Percentiles rank a stretch among this genome's conserved stretches.
Conservation (phyloP, 495 filamentous ascomycete species). For the Friedmanniomyces endolithicus region DNA sequence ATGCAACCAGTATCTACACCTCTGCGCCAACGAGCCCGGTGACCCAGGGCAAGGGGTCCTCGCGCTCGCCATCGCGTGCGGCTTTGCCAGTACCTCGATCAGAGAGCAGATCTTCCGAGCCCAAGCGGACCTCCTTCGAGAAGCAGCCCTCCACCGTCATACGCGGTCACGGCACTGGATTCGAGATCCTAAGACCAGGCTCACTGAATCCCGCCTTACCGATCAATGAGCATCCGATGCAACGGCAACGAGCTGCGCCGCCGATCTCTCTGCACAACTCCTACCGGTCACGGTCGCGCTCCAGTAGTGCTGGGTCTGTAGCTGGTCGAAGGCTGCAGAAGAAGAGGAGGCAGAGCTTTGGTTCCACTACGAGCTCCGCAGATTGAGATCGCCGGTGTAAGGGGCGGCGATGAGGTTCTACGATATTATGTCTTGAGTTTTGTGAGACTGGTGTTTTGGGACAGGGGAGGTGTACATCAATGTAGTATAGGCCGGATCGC, state of each 20-base stretch:
- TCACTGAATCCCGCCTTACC: constrained; percentile 26
- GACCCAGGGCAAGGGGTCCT: background rate
- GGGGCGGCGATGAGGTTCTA: background rate
- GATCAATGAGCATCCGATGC: constrained; percentile 1
- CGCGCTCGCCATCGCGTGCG: background rate
- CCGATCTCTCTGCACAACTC: constrained; percentile 12
- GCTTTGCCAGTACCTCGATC: background rate
- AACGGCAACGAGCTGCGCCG: constrained; percentile 10
- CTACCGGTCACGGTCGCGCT: background rate
- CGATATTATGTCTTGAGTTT: background rate
- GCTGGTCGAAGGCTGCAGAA: constrained; percentile 15
- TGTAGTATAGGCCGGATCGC: background rate
- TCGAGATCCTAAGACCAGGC: constrained; percentile 48
- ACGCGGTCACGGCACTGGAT: constrained; percentile 49
- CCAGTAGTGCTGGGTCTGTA: constrained; percentile 4
- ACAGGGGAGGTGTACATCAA: background rate
- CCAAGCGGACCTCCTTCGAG: constrained; percentile 14
- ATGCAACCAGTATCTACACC: background rate
- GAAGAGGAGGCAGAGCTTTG: constrained; percentile 14
- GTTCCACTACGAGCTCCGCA: background rate
- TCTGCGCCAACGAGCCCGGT: background rate
- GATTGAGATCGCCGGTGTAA: background rate
- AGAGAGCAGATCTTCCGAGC: background rate
- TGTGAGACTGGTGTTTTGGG: background rate
- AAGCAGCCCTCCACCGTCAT: constrained; percentile 37